Evolutionary conservation across 2,329 filamentous ascomycete species (phyloP).

Genomic region (Colletotrichum gloeosporioides): DNA sequence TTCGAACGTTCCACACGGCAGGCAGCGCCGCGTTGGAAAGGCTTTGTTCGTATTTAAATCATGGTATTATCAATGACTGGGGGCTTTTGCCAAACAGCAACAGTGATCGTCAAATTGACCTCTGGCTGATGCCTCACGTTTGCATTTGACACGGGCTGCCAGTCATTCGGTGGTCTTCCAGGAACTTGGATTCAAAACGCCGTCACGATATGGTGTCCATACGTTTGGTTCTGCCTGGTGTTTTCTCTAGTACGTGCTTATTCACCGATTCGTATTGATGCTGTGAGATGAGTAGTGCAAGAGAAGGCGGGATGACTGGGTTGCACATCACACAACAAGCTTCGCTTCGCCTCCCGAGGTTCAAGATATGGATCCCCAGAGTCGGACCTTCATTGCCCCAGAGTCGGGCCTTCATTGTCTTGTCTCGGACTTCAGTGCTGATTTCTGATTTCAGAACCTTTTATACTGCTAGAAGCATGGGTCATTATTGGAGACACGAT

Average conservation of each 20-base stretch:
- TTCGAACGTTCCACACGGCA: not conserved
- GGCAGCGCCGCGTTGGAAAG: fast-evolving
- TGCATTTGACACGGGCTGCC: fast-evolving
- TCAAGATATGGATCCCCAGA: too few relatives aligned
- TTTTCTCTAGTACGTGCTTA: not conserved
- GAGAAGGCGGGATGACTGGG: not conserved
- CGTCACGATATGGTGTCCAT: fast-evolving
- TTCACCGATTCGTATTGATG: not conserved
- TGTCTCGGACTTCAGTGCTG: not conserved
- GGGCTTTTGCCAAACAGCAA: not conserved
- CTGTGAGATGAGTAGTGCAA: not conserved
- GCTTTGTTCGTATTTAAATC: not conserved
- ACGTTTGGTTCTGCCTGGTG: too few relatives aligned
- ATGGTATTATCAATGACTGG: not conserved
- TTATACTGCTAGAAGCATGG: not conserved
- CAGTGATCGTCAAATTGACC: too few relatives aligned
- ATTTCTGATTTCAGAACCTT: not conserved
- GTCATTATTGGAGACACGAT: not conserved
- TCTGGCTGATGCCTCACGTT: too few relatives aligned
- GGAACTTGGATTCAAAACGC: too few relatives aligned
- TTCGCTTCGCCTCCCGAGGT: not conserved
- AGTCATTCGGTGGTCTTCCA: too few relatives aligned
- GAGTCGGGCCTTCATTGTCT: not conserved
- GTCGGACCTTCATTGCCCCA: too few relatives aligned
- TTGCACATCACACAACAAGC: not conserved